Evolutionary conservation across 805 yeast species (phyloP), one percentile per base, ranked within the genome.

Genomic region (Jamesozyma gamospora): DNA sequence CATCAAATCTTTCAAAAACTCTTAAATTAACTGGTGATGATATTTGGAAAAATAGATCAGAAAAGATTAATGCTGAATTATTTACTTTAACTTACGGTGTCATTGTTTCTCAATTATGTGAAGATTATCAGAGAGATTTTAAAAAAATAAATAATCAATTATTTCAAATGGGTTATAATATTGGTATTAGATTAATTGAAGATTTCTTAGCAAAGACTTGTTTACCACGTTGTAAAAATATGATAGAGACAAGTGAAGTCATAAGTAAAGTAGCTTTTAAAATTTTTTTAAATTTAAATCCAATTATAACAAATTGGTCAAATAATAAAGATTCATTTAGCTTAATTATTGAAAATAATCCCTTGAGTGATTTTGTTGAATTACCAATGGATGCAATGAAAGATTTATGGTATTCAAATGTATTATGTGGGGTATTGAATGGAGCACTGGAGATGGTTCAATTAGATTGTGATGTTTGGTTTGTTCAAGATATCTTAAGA

Each of bases 401-500:
- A 46, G 85, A 82, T 52, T 66, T 92, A 38, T 92, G 98, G 97
- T 92, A 88, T 56, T 83, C 94, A 1, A 94, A 92, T 53, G 73
- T 92, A 3, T 64, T 87, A 19, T 82, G 88, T 46, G 98, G 98
- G 14, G 92, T 92, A 3, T 62, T 92, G 37, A 75, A 85, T 42
- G 97, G 97, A 4, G 87, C 95, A 0, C 64, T 92, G 37, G 95
- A 88, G 54, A 90, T 88, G 96, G 95, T 92, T 3, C 98, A 92
- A 56, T 64, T 92, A 52, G 94, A 88, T 42, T 86, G 88, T 37
- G 95, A 88, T 41, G 86, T 79, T 2, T 67, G 64, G 48, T 92
- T 88, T 56, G 74, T 85, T 2, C 75, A 79, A 48, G 98, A 92
- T 56, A 76, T 71, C 2, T 66, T 92, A 36, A 73, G 87, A 46